phyloP scores from a whole-genome alignment of 345 rosid species.

The Xanthoceras sorbifolium region DNA sequence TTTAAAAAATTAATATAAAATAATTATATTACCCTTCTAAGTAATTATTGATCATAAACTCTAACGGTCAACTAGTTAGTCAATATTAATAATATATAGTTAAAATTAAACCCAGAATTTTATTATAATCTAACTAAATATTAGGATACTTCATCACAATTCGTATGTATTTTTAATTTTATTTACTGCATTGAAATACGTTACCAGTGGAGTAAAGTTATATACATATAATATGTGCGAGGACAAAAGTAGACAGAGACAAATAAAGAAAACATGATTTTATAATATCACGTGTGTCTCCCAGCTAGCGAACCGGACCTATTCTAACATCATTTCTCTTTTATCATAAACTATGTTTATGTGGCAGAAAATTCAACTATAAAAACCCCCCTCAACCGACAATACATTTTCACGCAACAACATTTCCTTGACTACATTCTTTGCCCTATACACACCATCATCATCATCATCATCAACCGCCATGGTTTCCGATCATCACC shows the following conservation, averaged over 20 bases:
- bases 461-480: slow-evolving; percentile 9
- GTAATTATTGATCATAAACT: too few relatives aligned
- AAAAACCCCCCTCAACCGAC: background rate
- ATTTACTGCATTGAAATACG: too few relatives aligned
- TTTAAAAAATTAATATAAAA: too few relatives aligned
- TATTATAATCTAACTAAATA: too few relatives aligned
- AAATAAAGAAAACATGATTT: slow-evolving; percentile 33
- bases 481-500: slow-evolving; percentile 46
- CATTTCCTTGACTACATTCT: background rate
- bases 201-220: too few relatives aligned
- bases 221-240: background rate
- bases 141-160: too few relatives aligned
- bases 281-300: slow-evolving; percentile 40
- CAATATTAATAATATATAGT: too few relatives aligned
- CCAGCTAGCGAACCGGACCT: slow-evolving; percentile 29
- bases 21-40: too few relatives aligned
- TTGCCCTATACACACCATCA: background rate
- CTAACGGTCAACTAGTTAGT: too few relatives aligned
- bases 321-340: slow-evolving; percentile 14
- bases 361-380: background rate
- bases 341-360: background rate
- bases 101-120: too few relatives aligned
- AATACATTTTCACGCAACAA: background rate
- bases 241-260: background rate
- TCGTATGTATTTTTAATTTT: too few relatives aligned